These are phyloP conservation scores for Rhizopogon vulgaris DNA, from an alignment of 768 basidiomycete species.

Conservation along the genomic window DNA sequence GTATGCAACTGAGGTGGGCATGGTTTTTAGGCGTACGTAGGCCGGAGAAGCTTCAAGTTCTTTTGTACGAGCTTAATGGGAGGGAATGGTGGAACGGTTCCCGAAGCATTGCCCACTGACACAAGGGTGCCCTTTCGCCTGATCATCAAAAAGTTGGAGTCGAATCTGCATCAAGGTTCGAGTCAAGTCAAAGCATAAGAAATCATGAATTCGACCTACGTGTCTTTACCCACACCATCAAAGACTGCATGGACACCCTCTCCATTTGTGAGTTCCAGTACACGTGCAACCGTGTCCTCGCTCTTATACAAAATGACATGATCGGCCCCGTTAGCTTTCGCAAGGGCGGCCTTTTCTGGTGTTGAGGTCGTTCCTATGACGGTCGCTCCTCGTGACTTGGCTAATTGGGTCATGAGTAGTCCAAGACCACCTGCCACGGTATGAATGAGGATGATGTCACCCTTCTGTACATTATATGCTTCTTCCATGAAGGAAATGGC, in stretches of 20 bases:
- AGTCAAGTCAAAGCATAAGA: not conserved
- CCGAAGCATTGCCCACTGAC: slow-evolving; percentile 89
- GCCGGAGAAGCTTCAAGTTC: slow-evolving; percentile 73
- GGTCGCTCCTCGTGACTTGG: slow-evolving; percentile 69
- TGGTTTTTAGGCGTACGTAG: slow-evolving; percentile 45
- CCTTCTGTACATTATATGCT: slow-evolving; percentile 75
- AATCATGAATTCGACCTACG: slow-evolving; percentile 41
- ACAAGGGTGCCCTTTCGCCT: slow-evolving; percentile 87
- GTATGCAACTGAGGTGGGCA: not conserved
- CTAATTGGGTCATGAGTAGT: slow-evolving; percentile 60
- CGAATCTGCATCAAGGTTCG: slow-evolving; percentile 43
- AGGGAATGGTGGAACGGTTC: slow-evolving; percentile 70
- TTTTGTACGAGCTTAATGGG: slow-evolving; percentile 71
- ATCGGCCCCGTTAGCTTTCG: slow-evolving; percentile 73
- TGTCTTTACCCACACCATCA: slow-evolving; percentile 97
- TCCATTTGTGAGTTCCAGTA: slow-evolving; percentile 70
- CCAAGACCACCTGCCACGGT: slow-evolving; percentile 91
- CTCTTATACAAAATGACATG: slow-evolving; percentile 80
- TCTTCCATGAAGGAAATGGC: slow-evolving; percentile 75
- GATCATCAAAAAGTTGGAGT: slow-evolving; percentile 74
- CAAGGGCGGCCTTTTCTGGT: slow-evolving; percentile 74
- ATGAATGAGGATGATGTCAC: slow-evolving; percentile 78
- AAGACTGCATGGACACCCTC: slow-evolving; percentile 82
- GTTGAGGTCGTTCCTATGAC: slow-evolving; percentile 94
- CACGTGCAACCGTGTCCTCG: slow-evolving; percentile 69